Percentiles rank a stretch among this genome's conserved stretches.
These are phyloP conservation scores for Debaryomycetaceae sp. DNA, from an alignment of 1,139 yeast species.

Conservation along the genomic window DNA sequence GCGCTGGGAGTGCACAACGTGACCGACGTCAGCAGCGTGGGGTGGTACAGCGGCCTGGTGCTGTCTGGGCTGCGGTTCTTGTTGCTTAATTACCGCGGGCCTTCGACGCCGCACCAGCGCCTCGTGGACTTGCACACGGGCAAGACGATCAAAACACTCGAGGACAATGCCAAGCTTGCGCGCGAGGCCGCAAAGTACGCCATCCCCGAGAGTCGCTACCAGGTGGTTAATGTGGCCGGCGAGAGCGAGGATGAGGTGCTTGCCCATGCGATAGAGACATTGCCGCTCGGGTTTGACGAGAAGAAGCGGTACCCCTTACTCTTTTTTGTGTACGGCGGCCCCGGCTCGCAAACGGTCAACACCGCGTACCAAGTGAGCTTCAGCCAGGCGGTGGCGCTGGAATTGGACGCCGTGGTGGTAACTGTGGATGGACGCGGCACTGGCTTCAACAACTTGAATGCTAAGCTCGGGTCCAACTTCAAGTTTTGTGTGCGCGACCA, in stretches of 20 bases:
- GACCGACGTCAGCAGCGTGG: conserved; percentile 54
- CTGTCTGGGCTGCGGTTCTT: conserved; percentile 65
- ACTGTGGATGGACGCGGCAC: conserved; percentile 85
- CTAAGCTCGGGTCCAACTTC: conserved; percentile 38
- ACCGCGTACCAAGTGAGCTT: conserved; percentile 53
- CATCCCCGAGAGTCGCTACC: conserved; percentile 44
- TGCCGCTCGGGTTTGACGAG: conserved; percentile 59
- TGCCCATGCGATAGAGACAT: conserved; percentile 57
- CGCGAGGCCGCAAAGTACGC: conserved; percentile 37
- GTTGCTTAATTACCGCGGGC: conserved; percentile 59
- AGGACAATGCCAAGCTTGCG: conserved; percentile 42
- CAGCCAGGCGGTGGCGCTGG: conserved; percentile 63
- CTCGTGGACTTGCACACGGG: conserved; percentile 47
- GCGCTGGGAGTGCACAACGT: conserved; percentile 42
- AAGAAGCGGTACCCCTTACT: conserved; percentile 59
- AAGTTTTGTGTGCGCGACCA: conserved; percentile 63
- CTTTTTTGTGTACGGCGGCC: conserved; percentile 76
- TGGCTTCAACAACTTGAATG: conserved; percentile 51
- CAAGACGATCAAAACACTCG: conserved; percentile 29
- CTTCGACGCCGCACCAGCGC: conserved; percentile 62
- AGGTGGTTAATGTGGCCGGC: conserved; percentile 44
- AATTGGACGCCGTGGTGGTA: conserved; percentile 66
- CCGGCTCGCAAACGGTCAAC: conserved; percentile 69
- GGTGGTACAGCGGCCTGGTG: conserved; percentile 65
- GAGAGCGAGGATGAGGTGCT: conserved; percentile 38